Base-by-base conservation (phyloP, 352 stramenopile species). In the Phytophthora macrochlamydospora region DNA sequence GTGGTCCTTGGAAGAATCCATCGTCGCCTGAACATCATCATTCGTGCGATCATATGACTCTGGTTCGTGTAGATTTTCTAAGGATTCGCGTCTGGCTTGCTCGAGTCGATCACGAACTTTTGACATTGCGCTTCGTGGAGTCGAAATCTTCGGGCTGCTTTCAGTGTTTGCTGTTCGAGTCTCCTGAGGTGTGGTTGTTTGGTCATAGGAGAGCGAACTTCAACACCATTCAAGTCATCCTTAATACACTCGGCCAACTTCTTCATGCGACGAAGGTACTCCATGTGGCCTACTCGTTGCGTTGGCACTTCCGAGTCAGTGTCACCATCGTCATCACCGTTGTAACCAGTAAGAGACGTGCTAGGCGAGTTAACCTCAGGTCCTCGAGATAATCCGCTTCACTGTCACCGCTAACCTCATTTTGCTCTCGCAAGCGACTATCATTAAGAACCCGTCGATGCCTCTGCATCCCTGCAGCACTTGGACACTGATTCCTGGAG, bases 261-360 rank as follows among this genome's bases (percentile, higher is more conserved):
- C 50, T 83, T 89, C 84, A 92, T 90, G 33, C 76, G 67, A 24
- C 80, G 74, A 52, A 92, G 54, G 54, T 91, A 92, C 50, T 87
- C 81, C 79, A 92, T 77, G 62, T 92, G 83, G 51, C 79, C 75
- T 24, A 89, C 70, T 2, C 83, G 81, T 29, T 89, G 78, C 13
- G 70, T 48, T 56, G 83, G 81, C 30, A 90, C 30, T 11, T 88
- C 78, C 2, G 49, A 31, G 33, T 75, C 67, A 7, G 66, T 65
- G 12, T 86, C 78, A 38, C 24, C 46, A 12, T 77, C 57, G 14
- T 73, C 61, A 31, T 65, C 81, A 49, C 53, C 67, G 11, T 29
- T 62, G 44, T 80, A 78, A 14, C 61, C 60, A 5, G 51, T 66
- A 4, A 28, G 56, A 14, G 58, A 66, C 30, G 35, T 38, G 28